A percentile compares a stretch with the other conserved stretches of the same genome.
These are phyloP conservation scores for Aspergillus clavatus DNA, from an alignment of 2,329 filamentous ascomycete species.

Conservation along the genomic window DNA sequence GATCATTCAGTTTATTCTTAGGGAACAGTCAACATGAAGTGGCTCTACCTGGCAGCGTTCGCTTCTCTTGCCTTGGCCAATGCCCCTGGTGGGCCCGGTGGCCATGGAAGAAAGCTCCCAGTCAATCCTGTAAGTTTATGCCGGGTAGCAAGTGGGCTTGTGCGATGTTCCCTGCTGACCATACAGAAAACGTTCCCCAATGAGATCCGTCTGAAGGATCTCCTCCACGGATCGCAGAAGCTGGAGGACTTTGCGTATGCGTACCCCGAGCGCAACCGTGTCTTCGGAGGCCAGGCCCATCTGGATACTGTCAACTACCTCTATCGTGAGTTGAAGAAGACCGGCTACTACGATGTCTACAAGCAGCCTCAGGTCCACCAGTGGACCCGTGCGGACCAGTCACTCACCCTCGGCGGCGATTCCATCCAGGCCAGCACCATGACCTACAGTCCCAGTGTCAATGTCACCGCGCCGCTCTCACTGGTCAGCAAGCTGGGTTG, in stretches of 20 bases:
- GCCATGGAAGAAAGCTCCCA: conserved; percentile 4
- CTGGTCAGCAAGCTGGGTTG: conserved; percentile 62
- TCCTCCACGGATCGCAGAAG: conserved; percentile 56
- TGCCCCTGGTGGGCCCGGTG: no score
- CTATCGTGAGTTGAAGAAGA: conserved; percentile 47
- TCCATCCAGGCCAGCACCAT: conserved; percentile 52
- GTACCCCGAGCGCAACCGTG: conserved; percentile 26
- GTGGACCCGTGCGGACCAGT: conserved; percentile 57
- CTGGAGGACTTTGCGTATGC: conserved; percentile 40
- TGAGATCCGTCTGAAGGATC: conserved; percentile 50
- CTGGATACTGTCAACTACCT: conserved; percentile 62
- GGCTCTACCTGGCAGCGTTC: conserved; percentile 6
- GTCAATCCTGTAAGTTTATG: conserved; percentile 8
- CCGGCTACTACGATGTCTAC: conserved; percentile 33
- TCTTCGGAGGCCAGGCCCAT: conserved; percentile 49
- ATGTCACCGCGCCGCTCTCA: conserved; percentile 44
- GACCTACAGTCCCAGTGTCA: conserved; percentile 56
- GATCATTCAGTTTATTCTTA: neutral
- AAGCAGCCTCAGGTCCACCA: conserved; percentile 59
- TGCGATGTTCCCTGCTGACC: no score
- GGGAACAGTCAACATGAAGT: conserved; percentile 8
- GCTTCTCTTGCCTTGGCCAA: conserved; percentile 8
- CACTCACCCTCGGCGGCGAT: conserved; percentile 53
- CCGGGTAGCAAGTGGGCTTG: no score
- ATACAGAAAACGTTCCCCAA: conserved; percentile 16